Evolutionary conservation across 1,284 basidiomycete species (phyloP), one percentile per base, ranked within the genome.

Genomic region (Sphagnurus paluster): DNA sequence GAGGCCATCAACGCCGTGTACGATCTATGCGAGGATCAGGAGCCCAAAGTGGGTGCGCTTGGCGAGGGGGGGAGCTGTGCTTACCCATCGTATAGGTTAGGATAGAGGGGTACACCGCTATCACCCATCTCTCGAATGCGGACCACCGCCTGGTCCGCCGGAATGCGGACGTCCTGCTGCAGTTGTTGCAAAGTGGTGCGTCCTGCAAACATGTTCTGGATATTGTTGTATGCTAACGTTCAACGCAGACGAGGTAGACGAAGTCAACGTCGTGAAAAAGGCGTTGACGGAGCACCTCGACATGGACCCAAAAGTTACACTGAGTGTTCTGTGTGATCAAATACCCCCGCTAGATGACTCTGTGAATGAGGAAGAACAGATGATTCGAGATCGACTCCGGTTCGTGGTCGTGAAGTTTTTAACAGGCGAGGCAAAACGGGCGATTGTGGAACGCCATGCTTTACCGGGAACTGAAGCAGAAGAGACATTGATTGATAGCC

Each of bases 131-230:
- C n/a, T 87, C 85, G n/a, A 72, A 61, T 42, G 72, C 69, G 43
- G 74, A 82, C 48, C 67, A 60, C 37, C 80, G 76, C 57, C 82
- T 77, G 77, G 71, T 87, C 35, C 80, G 81, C 62, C 66, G 84
- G 49, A 87, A 87, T 60, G 79, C 80, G 1, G 84, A 87, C 62
- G 84, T 87, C 4, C 67, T 87, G 23, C 71, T 88, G 13, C 84
- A 87, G 52, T 63, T 87, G n/a, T 70, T 87, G 4, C 86, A 87
- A 62, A 83, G 79, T 55, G 84, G 84, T 87, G 58, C 59, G 81
- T 73, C 14, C 17, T 52, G 17, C 25, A n/a, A 25, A 5, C 10
- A 21, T 24, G 33, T 4, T 13, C 3, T 24, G 13, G n/a, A n/a
- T 13, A 24, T 24, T 25, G n/a, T 9, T 13, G 10, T 14, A 34